Percentiles rank a stretch among this genome's conserved stretches.
Evolutionary conservation across 257 asterid genomes (phyloP).

Genomic region (Solanum chiquidenum): DNA sequence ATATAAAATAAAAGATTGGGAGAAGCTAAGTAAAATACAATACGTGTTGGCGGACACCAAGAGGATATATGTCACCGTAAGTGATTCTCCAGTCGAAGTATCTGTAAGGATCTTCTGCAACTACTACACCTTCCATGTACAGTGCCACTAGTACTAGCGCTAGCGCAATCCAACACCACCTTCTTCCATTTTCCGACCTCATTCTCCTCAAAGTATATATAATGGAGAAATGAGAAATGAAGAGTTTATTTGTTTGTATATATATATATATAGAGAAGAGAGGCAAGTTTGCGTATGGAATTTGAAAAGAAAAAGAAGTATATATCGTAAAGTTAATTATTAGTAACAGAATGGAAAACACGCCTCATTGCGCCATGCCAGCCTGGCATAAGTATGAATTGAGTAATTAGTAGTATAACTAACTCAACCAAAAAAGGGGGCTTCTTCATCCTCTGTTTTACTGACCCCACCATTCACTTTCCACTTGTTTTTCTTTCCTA

Average conservation of each 20-base stretch:
- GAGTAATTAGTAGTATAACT: neutral
- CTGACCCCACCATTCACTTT: neutral
- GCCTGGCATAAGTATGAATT: neutral
- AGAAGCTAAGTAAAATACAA: constrained; percentile 6
- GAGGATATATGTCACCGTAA: constrained; percentile 49
- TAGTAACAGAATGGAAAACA: neutral
- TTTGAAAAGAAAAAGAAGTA: neutral
- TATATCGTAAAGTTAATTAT: neutral
- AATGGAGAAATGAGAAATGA: neutral
- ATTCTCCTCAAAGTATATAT: neutral
- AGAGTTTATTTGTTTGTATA: neutral
- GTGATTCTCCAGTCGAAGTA: constrained; percentile 50
- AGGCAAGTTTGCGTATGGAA: neutral
- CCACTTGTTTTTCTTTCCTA: neutral
- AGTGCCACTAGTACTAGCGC: neutral
- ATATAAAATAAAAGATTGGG: no score
- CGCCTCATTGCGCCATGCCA: neutral
- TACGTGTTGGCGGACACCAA: constrained; percentile 72
- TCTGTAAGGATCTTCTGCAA: constrained; percentile 56
- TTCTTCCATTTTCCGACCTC: constrained; percentile 7
- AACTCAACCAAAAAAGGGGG: neutral
- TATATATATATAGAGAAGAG: neutral
- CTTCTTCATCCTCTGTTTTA: neutral
- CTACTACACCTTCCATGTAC: constrained; percentile 3
- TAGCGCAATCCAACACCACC: neutral